Conservation (phyloP, 2,329 filamentous ascomycete genomes). For the Dactylellina sp. region DNA sequence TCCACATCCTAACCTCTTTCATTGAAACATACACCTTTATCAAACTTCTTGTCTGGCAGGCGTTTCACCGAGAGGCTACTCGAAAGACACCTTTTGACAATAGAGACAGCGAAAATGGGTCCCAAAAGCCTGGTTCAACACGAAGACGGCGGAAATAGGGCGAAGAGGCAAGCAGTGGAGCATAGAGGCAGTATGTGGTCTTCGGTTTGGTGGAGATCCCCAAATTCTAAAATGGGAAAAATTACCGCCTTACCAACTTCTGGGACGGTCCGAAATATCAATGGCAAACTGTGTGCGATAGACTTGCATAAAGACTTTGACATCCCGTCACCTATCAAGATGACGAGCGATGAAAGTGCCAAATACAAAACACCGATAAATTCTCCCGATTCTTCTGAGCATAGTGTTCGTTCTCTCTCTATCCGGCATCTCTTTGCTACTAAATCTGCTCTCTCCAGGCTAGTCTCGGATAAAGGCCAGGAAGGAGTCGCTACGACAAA, state of each 20-base stretch:
- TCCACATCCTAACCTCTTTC: constrained; percentile 40
- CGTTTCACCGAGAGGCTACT: constrained; percentile 38
- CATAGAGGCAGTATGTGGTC: constrained; percentile 3
- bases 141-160: not conserved
- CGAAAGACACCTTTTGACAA: constrained; percentile 38
- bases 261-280: constrained; percentile 22
- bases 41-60: constrained; percentile 45
- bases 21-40: constrained; percentile 55
- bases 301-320: constrained; percentile 30
- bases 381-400: not conserved
- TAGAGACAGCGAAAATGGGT: constrained; percentile 20
- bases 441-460: not conserved
- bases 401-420: constrained; percentile 8
- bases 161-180: not conserved
- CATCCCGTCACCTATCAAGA: constrained; percentile 5
- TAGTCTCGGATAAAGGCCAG: not conserved
- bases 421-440: not conserved
- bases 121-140: constrained; percentile 4
- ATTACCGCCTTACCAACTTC: not conserved
- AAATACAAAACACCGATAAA: not conserved
- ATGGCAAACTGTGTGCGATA: constrained; percentile 28
- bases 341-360: not conserved
- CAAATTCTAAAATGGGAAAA: not conserved
- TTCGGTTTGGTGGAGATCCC: constrained; percentile 29
- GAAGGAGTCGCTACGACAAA: not conserved